These are phyloP conservation scores for Apiospora pterosperma DNA, from an alignment of 2,329 filamentous ascomycete genomes.

Conservation along the genomic window DNA sequence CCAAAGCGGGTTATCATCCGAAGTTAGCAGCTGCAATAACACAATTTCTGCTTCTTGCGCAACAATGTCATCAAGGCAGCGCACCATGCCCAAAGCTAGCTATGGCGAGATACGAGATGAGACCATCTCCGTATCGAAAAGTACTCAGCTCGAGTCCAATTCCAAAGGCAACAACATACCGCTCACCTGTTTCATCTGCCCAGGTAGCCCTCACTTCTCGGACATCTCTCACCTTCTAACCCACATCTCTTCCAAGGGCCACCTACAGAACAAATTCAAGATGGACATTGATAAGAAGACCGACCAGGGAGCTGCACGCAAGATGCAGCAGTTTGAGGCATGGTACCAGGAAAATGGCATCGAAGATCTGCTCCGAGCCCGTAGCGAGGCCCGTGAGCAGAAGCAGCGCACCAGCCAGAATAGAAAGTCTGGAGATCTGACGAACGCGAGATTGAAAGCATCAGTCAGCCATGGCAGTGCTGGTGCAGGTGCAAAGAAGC, in stretches of 20 bases:
- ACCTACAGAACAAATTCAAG: constrained; percentile 80
- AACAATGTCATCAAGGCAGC: not conserved
- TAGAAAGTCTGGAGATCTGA: constrained; percentile 14
- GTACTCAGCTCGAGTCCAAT: not conserved
- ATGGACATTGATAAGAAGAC: constrained; percentile 68
- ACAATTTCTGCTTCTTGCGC: not conserved
- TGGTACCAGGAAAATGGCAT: constrained; percentile 77
- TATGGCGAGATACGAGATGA: not conserved
- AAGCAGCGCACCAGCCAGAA: constrained; percentile 22
- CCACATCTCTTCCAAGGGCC: constrained; percentile 89
- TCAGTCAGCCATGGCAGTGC: not conserved
- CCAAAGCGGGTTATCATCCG: not conserved
- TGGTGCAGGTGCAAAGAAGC: not conserved
- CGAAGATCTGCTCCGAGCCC: constrained; percentile 69
- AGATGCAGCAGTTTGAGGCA: constrained; percentile 65
- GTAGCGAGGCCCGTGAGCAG: constrained; percentile 68
- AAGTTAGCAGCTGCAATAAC: not conserved
- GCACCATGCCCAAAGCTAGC: not conserved
- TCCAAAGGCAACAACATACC: constrained; percentile 44
- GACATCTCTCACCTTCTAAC: constrained; percentile 91
- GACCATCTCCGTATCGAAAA: not conserved
- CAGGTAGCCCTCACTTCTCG: constrained; percentile 75
- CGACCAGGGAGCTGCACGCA: constrained; percentile 60
- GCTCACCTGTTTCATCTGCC: constrained; percentile 80
- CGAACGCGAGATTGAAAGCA: not conserved